Base-by-base conservation (phyloP, 2,329 filamentous ascomycete species). In the Rutstroemia sp. region DNA sequence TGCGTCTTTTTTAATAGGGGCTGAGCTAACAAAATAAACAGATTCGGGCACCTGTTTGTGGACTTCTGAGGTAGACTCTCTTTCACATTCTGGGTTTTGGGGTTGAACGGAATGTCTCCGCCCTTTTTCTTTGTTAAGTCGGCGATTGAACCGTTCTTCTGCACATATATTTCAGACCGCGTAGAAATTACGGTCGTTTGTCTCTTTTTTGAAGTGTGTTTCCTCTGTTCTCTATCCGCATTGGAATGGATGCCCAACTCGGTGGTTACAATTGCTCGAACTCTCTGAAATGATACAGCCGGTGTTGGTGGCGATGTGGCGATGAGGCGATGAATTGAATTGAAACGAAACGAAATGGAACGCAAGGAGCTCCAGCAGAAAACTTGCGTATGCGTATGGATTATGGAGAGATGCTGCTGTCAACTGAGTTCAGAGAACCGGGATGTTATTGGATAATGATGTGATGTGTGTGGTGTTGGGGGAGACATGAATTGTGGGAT, bases 1-100 rank as follows among this genome's bases (percentile, higher is more conserved):
- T 16, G 44, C 21, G 1, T 27, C 16, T 69, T 1, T 83, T 42
- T 48, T 14, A 27, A 23, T 19, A 9, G 17, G 16, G 12, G 9
- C 41, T 17, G 17, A 44, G 21, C 17, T 19, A 19, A 19, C 17
- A 17, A 17, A 4, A 44, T 2, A 21, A 19, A 42, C 21, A 65
- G 63, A 52, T 57, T 61, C 37, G 61, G 58, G 19, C 59, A 63
- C 46, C 58, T 64, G 9, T 65, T 65, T 54, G 44, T 51, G 17
- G 64, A 65, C 39, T 57, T 60, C 21, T 57, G 51, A 53, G 51
- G 12, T n/a, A 41, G 53, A 27, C 42, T 25, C 27, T 8, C 19
- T 46, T 50, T 48, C 30, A 48, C 54, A 38, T 17, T 51, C 39
- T 27, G 23, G 44, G 50, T 16, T 21, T 17, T 52, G 16, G 37